phyloP scores from a whole-genome alignment of 805 yeast species.

The Spathaspora gorwiae region DNA sequence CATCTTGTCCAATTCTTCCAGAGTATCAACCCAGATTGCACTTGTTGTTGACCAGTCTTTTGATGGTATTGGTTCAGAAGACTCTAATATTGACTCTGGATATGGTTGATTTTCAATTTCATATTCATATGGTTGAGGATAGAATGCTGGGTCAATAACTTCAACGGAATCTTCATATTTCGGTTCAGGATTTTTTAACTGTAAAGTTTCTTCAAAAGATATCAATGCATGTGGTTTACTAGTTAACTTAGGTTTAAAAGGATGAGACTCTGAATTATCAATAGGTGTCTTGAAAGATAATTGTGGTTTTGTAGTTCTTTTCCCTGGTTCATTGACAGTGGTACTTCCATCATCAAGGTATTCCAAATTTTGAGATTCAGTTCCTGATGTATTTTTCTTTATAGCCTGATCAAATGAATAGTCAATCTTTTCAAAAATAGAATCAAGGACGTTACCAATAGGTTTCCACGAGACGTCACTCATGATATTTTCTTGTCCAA shows the following conservation, averaged over 20 bases:
- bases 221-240: constrained; percentile 67
- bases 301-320: constrained; percentile 65
- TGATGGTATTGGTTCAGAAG: constrained; percentile 43
- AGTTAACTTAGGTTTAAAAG: constrained; percentile 72
- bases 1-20: constrained; percentile 50
- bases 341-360: constrained; percentile 7
- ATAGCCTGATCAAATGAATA: constrained; percentile 49
- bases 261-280: constrained; percentile 64
- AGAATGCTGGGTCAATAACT: constrained; percentile 51
- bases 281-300: constrained; percentile 49
- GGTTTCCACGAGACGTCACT: constrained; percentile 52
- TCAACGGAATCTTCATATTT: constrained; percentile 18
- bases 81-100: constrained; percentile 49
- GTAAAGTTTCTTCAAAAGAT: constrained; percentile 50
- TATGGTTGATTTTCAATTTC: constrained; percentile 73
- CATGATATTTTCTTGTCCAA: constrained; percentile 41
- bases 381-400: constrained; percentile 36
- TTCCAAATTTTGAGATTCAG: constrained; percentile 7
- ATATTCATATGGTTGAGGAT: constrained; percentile 71
- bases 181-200: constrained; percentile 25
- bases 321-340: constrained; percentile 7
- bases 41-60: constrained; percentile 61
- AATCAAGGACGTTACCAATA: constrained; percentile 61
- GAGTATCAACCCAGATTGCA: constrained; percentile 70
- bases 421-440: constrained; percentile 72